phyloP scores from a whole-genome alignment of 768 basidiomycete genomes.

The Boletus reticulatus region DNA sequence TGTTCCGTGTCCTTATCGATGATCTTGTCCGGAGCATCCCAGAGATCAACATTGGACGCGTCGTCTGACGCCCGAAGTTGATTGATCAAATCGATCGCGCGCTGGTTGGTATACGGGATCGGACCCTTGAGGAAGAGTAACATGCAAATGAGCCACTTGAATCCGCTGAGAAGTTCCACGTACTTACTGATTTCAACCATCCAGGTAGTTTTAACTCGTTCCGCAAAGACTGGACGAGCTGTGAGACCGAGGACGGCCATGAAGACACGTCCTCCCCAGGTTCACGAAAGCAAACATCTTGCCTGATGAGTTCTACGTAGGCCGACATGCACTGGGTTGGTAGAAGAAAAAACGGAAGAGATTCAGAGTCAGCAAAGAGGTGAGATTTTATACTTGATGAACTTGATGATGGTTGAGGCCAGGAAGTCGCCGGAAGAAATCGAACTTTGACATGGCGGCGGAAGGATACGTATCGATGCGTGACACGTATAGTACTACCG shows the following conservation, averaged over 20 bases:
- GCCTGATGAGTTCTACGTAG: not conserved
- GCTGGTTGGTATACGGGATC: not conserved
- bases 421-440: too few species aligned
- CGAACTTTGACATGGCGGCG: too few species aligned
- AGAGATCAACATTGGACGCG: not conserved
- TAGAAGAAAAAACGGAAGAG: not conserved
- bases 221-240: not conserved
- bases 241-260: not conserved
- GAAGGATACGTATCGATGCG: too few species aligned
- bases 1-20: not conserved
- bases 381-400: too few species aligned
- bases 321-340: not conserved
- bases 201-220: not conserved
- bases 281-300: not conserved
- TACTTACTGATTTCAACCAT: slow-evolving; percentile 4
- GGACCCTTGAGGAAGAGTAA: not conserved
- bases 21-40: not conserved
- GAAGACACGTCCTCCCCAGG: not conserved
- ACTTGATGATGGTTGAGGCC: too few species aligned
- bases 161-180: too few species aligned
- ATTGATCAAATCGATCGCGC: not conserved
- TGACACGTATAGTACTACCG: too few species aligned
- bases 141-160: not conserved
- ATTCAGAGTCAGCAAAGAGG: not conserved
- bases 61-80: not conserved